Evolutionary conservation across 2,329 filamentous ascomycete genomes (phyloP).

Genomic region (Botrytis byssoidea): DNA sequence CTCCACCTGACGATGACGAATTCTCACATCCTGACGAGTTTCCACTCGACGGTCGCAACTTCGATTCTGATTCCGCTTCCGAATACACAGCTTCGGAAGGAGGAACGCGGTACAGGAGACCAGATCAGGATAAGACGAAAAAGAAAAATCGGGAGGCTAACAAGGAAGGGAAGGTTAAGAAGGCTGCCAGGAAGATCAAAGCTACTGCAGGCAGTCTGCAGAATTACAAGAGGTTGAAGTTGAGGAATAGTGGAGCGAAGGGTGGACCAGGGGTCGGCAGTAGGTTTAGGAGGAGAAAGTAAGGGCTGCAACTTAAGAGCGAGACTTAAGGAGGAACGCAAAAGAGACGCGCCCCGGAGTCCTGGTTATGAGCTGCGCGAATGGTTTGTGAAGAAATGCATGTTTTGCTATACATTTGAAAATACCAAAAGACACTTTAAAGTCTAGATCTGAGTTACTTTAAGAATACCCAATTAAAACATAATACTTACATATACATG

Average conservation of each 20-base stretch:
- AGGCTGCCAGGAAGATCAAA: conserved; percentile 59
- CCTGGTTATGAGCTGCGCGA: not conserved
- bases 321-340: not conserved
- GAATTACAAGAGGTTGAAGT: conserved; percentile 66
- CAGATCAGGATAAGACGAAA: conserved; percentile 33
- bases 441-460: not conserved
- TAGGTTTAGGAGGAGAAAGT: conserved; percentile 54
- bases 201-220: conserved; percentile 55
- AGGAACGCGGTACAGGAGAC: conserved; percentile 38
- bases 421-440: not conserved
- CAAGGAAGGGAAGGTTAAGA: conserved; percentile 48
- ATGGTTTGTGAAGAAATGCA: not conserved
- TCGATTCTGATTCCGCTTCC: conserved; percentile 36
- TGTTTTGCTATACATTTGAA: not conserved
- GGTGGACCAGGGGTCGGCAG: conserved; percentile 58
- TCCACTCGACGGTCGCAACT: conserved; percentile 35
- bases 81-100: conserved; percentile 40
- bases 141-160: conserved; percentile 28
- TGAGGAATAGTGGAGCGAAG: conserved; percentile 61
- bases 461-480: not conserved
- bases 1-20: not conserved
- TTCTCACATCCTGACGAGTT: conserved; percentile 19
- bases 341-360: not conserved
- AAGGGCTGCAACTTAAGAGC: not conserved
- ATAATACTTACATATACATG: not conserved